A percentile compares a stretch with the other conserved stretches of the same genome.
Conservation (phyloP, 2,329 filamentous ascomycete genomes). For the Rosellinia necatrix region DNA sequence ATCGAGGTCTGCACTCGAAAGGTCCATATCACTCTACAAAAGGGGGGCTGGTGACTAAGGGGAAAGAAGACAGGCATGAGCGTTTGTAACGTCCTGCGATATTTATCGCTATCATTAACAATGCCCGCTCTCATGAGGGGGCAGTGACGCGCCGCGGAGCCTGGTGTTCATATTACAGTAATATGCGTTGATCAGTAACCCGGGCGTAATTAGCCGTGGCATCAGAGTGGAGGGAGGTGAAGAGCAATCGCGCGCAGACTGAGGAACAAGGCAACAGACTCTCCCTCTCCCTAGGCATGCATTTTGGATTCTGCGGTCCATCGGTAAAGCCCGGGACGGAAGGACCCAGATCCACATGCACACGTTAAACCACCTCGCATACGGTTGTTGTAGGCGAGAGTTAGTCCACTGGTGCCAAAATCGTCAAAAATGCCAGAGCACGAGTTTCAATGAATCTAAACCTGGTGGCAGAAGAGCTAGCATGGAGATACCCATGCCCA, state of each 20-base stretch:
- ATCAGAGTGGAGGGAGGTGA: not conserved
- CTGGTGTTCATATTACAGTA: slow-evolving; percentile 5
- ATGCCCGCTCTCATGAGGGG: not conserved
- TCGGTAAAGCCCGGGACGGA: too few relatives aligned
- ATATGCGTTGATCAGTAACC: not conserved
- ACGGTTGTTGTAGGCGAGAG: too few relatives aligned
- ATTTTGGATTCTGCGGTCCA: too few relatives aligned
- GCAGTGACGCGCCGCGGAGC: slow-evolving; percentile 15
- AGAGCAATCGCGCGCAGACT: not conserved
- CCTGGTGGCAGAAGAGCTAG: too few relatives aligned
- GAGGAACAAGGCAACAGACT: not conserved
- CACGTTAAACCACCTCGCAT: too few relatives aligned
- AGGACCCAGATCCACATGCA: too few relatives aligned
- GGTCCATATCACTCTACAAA: not conserved
- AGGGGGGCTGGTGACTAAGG: not conserved
- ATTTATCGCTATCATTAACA: too few relatives aligned
- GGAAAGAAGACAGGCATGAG: not conserved
- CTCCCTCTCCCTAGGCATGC: too few relatives aligned
- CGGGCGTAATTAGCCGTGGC: not conserved
- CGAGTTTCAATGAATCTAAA: too few relatives aligned
- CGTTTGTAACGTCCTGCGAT: not conserved
- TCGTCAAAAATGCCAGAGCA: too few relatives aligned
- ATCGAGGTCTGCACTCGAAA: not conserved
- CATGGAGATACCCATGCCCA: too few relatives aligned
- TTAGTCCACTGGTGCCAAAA: too few relatives aligned